Conservation (phyloP, 352 stramenopile genomes). For the Lagenidium sp. region DNA sequence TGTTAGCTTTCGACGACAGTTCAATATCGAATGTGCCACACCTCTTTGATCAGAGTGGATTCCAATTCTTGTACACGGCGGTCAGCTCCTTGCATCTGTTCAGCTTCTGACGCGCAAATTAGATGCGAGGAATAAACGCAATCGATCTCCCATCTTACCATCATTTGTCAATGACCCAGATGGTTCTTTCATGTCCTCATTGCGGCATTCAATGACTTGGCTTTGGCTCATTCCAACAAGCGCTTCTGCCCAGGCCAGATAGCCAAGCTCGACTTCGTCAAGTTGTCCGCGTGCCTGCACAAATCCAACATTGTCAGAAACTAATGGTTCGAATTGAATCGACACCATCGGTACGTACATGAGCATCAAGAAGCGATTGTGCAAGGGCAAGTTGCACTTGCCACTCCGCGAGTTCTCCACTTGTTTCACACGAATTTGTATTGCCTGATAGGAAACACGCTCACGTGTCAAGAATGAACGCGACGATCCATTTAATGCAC, state of each 20-base stretch:
- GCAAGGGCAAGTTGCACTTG: constrained; percentile 59
- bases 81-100: neutral
- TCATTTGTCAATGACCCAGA: neutral
- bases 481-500: too few species aligned
- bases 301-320: too few species aligned
- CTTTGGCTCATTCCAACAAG: constrained; percentile 47
- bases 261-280: constrained; percentile 39
- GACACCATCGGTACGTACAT: constrained; percentile 27
- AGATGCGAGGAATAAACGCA: too few species aligned
- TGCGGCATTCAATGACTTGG: too few species aligned
- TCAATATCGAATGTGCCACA: constrained; percentile 3
- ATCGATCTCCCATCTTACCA: too few species aligned
- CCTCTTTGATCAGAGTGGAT: constrained; percentile 52
- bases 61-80: constrained; percentile 36
- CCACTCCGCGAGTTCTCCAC: constrained; percentile 27
- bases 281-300: constrained; percentile 30
- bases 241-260: constrained; percentile 53
- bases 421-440: too few species aligned
- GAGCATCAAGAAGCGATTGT: constrained; percentile 49
- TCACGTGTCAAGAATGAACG: too few species aligned
- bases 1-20: neutral
- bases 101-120: too few species aligned
- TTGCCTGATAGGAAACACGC: too few species aligned
- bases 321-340: too few species aligned
- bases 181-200: too few species aligned